Base-by-base conservation (phyloP, 1,284 basidiomycete genomes). In the Sanghuangporus sanghuang region DNA sequence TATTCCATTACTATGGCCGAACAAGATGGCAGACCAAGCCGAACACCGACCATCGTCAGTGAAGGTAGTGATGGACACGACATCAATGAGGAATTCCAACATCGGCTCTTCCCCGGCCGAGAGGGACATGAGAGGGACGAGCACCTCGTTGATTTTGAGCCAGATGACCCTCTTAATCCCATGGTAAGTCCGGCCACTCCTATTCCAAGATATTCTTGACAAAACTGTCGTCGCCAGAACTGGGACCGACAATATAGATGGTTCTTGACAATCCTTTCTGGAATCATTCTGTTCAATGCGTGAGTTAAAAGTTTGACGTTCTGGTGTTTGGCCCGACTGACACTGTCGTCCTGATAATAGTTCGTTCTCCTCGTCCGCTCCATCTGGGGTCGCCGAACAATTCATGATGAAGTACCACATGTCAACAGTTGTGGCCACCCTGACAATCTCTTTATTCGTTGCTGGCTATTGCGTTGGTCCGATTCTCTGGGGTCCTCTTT, bases 231-330 rank as follows among this genome's bases (percentile, higher is more conserved):
- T 46, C 59, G 4, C 73, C 16, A 87, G 79, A 88, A 83, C 66
- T 90, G 87, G 87, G 76, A 78, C 11, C 68, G 74, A 1, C n/a
- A 66, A 9, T 84, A 81, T 66, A 76, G 85, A 67, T 89, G 87
- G 85, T 86, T 82, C 68, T 74, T 92, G 35, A 92, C 90, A 2
- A 68, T 76, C 39, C 68, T 85, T 2, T 81, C 78, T 2, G 85
- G 86, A 53, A 49, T 88, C 0, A 79, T 92, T 50, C 84, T 91
- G 14, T 76, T 92, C 65, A 89, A 89, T 71, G 86, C 87, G 81
- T 83, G 66, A 49, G 81, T 76, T 50, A 32, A 16, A 6, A 23
- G 1, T 4, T n/a, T 16, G 21, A 21, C 44, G 3, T n/a, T 23
- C 12, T 23, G 48, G n/a, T 50, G 14, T 52, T 52, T n/a, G 40